Evolutionary conservation across 2,329 filamentous ascomycete species (phyloP).

Genomic region (Fusarium oligoseptatum): DNA sequence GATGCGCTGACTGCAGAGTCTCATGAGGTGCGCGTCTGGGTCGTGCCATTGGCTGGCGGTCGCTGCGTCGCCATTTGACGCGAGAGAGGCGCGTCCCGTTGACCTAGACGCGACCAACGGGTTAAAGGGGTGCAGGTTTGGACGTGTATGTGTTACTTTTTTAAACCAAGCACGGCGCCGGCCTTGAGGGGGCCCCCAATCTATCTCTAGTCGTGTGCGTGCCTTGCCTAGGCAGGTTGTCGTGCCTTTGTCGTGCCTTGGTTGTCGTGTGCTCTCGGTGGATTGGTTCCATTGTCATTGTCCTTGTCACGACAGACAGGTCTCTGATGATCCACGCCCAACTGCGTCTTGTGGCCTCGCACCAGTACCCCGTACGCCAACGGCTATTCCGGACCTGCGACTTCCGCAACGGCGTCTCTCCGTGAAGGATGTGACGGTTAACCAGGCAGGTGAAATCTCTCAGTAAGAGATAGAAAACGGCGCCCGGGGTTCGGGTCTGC

Average conservation of each 20-base stretch:
- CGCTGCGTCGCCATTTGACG: constrained; percentile 42
- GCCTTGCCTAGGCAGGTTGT: constrained; percentile 21
- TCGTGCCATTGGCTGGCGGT: constrained; percentile 34
- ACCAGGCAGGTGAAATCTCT: constrained; percentile 15
- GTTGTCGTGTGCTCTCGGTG: constrained; percentile 23
- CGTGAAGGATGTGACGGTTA: not conserved
- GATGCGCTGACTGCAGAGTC: constrained; percentile 41
- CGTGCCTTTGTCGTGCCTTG: constrained; percentile 17
- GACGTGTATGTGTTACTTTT: constrained; percentile 38
- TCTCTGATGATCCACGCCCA: constrained; percentile 22
- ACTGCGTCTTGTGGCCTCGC: not conserved
- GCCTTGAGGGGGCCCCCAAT: constrained; percentile 20
- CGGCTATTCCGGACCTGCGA: constrained; percentile 18
- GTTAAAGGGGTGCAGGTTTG: constrained; percentile 37
- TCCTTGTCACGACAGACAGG: constrained; percentile 22
- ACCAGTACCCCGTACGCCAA: constrained; percentile 5
- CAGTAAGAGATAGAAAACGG: constrained; percentile 14
- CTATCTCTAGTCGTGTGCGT: constrained; percentile 29
- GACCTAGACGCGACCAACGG: constrained; percentile 36
- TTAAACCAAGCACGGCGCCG: constrained; percentile 9
- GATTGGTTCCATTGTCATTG: not conserved
- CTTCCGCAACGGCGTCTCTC: constrained; percentile 2
- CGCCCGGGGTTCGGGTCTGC: constrained; percentile 20
- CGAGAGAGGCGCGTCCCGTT: constrained; percentile 37
- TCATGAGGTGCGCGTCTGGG: constrained; percentile 41